Conservation (phyloP, 345 rosid species). For the Pelargonium nanum region DNA sequence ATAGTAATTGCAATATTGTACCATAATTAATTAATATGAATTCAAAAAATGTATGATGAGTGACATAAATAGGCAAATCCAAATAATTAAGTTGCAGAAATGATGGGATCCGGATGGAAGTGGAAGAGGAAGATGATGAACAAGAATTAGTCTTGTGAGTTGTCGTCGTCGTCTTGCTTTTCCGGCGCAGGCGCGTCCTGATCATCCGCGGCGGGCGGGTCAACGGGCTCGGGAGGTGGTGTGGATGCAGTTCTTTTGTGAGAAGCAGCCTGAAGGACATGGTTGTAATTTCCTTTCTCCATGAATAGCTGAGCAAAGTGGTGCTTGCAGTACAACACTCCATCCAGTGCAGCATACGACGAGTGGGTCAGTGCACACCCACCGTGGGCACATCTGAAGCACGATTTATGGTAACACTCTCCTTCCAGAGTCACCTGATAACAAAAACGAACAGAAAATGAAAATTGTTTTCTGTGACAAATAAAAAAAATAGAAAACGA, state of each 20-base stretch:
- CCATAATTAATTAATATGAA: too few relatives aligned
- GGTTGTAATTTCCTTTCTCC: slow-evolving; percentile 87
- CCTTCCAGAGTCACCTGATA: slow-evolving; percentile 74
- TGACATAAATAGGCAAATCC: too few relatives aligned
- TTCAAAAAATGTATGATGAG: too few relatives aligned
- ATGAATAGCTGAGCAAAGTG: slow-evolving; percentile 91
- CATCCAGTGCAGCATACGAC: slow-evolving; percentile 76
- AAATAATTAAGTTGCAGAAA: too few relatives aligned
- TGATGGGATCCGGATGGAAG: too few relatives aligned
- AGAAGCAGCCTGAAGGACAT: slow-evolving; percentile 60
- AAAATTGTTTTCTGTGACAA: too few relatives aligned
- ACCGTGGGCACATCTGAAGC: slow-evolving; percentile 93
- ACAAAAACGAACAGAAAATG: background rate
- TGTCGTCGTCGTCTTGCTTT: too few relatives aligned
- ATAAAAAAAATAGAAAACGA: too few relatives aligned
- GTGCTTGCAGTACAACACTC: slow-evolving; percentile 91
- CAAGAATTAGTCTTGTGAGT: too few relatives aligned
- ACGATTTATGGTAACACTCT: slow-evolving; percentile 86
- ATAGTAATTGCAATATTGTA: too few relatives aligned
- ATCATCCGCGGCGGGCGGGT: slow-evolving; percentile 15
- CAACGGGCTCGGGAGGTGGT: slow-evolving; percentile 43
- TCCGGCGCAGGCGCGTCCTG: too few relatives aligned
- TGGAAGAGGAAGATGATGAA: too few relatives aligned
- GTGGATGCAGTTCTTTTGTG: slow-evolving; percentile 49
- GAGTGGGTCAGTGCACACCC: slow-evolving; percentile 90